Conservation (phyloP, 1,284 basidiomycete species). For the Salmacisia buchloeana region DNA sequence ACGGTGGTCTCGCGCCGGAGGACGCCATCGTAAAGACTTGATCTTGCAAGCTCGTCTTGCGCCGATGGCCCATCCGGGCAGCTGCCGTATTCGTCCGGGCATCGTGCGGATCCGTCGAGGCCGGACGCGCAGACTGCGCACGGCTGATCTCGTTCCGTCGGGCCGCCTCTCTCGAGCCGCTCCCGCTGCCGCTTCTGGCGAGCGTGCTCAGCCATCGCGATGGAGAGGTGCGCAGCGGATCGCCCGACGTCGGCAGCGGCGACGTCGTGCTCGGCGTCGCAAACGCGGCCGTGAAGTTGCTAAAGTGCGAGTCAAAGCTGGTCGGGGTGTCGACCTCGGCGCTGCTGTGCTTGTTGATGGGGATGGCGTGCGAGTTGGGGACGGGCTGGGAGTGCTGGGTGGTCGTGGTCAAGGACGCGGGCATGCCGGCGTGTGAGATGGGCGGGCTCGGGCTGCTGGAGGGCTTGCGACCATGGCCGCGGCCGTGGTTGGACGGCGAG, state of each 20-base stretch:
- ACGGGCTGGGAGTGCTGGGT: background rate
- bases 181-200: no score
- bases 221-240: background rate
- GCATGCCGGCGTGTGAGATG: background rate
- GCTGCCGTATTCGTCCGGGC: background rate
- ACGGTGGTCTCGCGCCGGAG: no score
- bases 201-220: background rate
- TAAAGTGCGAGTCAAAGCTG: background rate
- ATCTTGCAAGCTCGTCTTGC: background rate
- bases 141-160: no score
- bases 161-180: no score
- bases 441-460: background rate
- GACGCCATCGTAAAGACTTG: no score
- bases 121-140: background rate
- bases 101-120: background rate
- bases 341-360: background rate
- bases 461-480: background rate
- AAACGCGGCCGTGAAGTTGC: background rate
- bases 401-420: background rate
- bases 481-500: background rate
- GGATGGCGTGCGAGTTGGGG: background rate
- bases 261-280: background rate
- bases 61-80: background rate
- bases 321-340: background rate
- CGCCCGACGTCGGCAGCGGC: background rate